Base-by-base conservation (phyloP, 2,329 filamentous ascomycete genomes). In the Rhexocercosporidium sp. region DNA sequence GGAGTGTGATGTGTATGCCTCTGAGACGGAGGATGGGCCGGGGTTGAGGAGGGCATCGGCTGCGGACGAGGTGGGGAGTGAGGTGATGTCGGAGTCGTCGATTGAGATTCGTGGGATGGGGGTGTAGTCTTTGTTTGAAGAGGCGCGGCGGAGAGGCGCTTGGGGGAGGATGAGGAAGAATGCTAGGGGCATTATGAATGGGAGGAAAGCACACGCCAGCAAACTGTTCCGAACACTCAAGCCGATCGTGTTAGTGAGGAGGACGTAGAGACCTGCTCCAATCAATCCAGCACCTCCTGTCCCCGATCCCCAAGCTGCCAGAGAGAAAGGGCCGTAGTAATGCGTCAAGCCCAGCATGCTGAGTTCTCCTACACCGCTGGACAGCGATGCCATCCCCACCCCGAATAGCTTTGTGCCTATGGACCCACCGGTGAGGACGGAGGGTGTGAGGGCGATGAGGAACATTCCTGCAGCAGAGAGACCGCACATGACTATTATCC, bases 291-390 rank as follows among this genome's bases (percentile, higher is more conserved):
- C 95, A 0, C 92, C 95, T 1, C 95, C 95, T 0, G 95, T 97
- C 0, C 95, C 95, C 70, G 92, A 95, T 0, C 93, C 92, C 96
- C 96, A 99, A 41, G 93, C 90, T 0, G 94, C 94, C 20, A 98
- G 84, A 73, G 93, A 93, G 79, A 92, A 90, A 9, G 88, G 90
- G 0, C 95, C 96, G 75, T 98, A 98, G 81, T 92, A 97, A 78
- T 98, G 95, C 16, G 95, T 97, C 75, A 99, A 81, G 0, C 93
- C 92, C 6, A 99, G 82, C 76, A 98, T 97, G 79, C 91, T 96
- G 67, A 97, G 83, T 81, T 98, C 96, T 37, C 96, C 96, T 20
- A 86, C 92, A 18, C 96, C 96, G 69, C 90, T 93, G 73, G 92
- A 92, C 60, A 98, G 79, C 74, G 93, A 97, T 1, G 94, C 93